Conservation (phyloP, 352 stramenopile genomes). For the Globisporangium radiosum region DNA sequence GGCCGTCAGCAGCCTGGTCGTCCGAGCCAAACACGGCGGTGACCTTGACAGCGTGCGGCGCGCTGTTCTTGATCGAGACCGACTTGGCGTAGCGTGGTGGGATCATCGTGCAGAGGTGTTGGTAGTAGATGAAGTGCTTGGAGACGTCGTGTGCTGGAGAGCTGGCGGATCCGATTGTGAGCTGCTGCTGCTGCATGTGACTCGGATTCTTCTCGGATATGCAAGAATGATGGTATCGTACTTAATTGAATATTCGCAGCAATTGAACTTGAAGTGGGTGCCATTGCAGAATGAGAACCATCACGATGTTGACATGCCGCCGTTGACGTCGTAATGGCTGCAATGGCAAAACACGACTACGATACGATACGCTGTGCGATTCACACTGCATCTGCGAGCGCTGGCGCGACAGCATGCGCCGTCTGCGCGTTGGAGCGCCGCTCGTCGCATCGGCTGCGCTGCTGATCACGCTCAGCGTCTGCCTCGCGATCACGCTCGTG, state of each 20-base stretch:
- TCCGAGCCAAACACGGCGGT: constrained; percentile 63
- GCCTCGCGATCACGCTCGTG: constrained; percentile 30
- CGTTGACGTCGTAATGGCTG: neutral
- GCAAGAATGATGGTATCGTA: too few species aligned
- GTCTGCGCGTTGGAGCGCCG: constrained; percentile 11
- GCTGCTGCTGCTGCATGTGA: too few species aligned
- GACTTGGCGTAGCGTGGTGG: constrained; percentile 66
- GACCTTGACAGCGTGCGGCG: constrained; percentile 44
- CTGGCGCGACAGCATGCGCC: neutral
- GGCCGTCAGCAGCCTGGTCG: constrained; percentile 54
- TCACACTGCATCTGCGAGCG: neutral
- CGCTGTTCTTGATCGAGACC: constrained; percentile 69
- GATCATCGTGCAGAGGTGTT: constrained; percentile 11
- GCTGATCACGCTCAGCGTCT: constrained; percentile 37
- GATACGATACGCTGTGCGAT: neutral
- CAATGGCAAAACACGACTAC: neutral
- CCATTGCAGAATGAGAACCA: too few species aligned
- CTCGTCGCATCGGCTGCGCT: constrained; percentile 30
- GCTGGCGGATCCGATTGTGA: too few species aligned
- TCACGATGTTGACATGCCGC: too few species aligned
- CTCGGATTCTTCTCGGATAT: too few species aligned
- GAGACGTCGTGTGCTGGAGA: too few species aligned
- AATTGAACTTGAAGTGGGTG: too few species aligned
- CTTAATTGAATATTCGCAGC: too few species aligned
- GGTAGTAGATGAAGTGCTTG: too few species aligned